Conservation (phyloP, 805 yeast species). For the Monosporozyma servazzii region DNA sequence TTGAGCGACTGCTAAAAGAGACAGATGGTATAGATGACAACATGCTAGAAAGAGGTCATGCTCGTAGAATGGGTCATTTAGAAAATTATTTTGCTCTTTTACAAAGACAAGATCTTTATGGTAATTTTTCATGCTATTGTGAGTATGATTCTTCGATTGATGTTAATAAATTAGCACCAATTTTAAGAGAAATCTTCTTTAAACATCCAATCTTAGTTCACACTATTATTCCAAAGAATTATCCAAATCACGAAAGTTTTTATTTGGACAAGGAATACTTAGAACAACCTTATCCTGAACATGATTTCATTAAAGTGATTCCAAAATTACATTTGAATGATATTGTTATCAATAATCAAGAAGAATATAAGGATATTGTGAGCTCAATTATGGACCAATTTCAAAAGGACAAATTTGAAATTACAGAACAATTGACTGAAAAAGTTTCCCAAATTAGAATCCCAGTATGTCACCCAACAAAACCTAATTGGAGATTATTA, state of each 20-base stretch:
- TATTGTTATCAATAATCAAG: constrained; percentile 18
- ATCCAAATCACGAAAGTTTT: constrained; percentile 10
- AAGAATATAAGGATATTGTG: constrained; percentile 9
- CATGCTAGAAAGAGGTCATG: constrained; percentile 16
- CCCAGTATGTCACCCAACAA: constrained; percentile 11
- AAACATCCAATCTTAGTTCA: constrained; percentile 16
- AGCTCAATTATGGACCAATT: constrained; percentile 8
- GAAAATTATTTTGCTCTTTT: constrained; percentile 21
- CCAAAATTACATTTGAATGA: constrained; percentile 12
- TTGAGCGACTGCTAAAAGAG: background rate
- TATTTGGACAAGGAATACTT: constrained; percentile 18
- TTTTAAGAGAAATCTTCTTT: constrained; percentile 13
- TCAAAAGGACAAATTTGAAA: constrained; percentile 8
- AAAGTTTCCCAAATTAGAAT: constrained; percentile 11
- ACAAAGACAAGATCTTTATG: constrained; percentile 20
- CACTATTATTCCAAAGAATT: constrained; percentile 14
- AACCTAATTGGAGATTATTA: constrained; percentile 21
- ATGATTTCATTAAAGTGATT: constrained; percentile 18
- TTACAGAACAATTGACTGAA: constrained; percentile 9
- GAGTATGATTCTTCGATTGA: constrained; percentile 11
- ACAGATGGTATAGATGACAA: background rate
- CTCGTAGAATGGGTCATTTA: constrained; percentile 23
- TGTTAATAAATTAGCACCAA: constrained; percentile 5
- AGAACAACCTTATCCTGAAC: constrained; percentile 13
- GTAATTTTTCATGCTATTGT: constrained; percentile 17